These are phyloP conservation scores for Erythrophleum ivorense DNA, from an alignment of 331 rosid species.

Conservation along the genomic window DNA sequence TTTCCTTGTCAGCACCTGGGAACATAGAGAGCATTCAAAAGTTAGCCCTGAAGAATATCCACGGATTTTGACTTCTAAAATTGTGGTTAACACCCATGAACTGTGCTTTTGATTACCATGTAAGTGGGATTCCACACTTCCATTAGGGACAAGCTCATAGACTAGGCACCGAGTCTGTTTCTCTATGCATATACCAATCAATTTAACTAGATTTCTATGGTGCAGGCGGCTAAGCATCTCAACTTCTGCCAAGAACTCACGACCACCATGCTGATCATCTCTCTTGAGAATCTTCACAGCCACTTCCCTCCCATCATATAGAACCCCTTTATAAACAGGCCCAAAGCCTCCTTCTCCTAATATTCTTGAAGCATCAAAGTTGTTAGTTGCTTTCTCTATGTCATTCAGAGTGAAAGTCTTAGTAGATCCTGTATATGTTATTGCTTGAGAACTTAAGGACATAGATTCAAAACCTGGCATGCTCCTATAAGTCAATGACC, in stretches of 20 bases:
- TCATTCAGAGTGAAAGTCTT: conserved; percentile 72
- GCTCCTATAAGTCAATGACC: conserved; percentile 51
- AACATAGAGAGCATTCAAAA: conserved; percentile 32
- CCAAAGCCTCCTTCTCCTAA: conserved; percentile 96
- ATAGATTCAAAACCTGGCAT: conserved; percentile 56
- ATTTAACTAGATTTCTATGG: conserved; percentile 83
- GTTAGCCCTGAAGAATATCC: conserved; percentile 27
- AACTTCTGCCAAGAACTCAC: conserved; percentile 86
- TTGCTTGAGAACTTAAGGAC: conserved; percentile 52
- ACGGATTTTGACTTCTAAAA: conserved; percentile 17
- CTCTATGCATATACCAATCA: conserved; percentile 82
- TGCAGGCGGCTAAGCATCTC: conserved; percentile 91
- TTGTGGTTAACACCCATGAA: conserved; percentile 5
- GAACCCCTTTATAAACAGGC: conserved; percentile 68
- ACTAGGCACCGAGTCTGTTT: conserved; percentile 75
- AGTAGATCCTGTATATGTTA: conserved; percentile 69
- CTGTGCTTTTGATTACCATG: conserved; percentile 61
- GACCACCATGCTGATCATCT: conserved; percentile 71
- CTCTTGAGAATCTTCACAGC: conserved; percentile 89
- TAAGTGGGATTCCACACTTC: conserved; percentile 90
- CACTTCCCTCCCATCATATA: conserved; percentile 74
- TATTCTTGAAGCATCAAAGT: conserved; percentile 71
- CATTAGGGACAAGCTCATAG: conserved; percentile 89
- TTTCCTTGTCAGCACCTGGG: conserved; percentile 77
- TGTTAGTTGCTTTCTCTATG: conserved; percentile 72